Percentiles rank a stretch among this genome's conserved stretches.
Conservation (phyloP, 306 rosid species). For the Pterocarpus santalinus region DNA sequence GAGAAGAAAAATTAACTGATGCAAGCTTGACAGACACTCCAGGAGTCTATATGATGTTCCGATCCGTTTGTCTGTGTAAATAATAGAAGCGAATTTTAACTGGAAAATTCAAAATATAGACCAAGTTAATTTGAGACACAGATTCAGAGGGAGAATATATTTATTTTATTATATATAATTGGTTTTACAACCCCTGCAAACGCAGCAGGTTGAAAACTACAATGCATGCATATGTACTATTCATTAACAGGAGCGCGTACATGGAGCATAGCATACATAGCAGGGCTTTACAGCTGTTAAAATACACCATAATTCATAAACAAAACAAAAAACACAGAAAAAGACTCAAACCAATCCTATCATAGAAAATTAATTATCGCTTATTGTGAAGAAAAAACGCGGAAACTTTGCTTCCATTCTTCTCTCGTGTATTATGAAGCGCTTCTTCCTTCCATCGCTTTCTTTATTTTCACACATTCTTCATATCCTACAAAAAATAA, state of each 20-base stretch:
- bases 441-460: slow-evolving; percentile 52
- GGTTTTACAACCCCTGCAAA: slow-evolving; percentile 52
- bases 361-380: slow-evolving; percentile 35
- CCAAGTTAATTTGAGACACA: not conserved
- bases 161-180: slow-evolving; percentile 45
- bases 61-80: too few species aligned
- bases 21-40: too few species aligned
- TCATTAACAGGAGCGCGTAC: not conserved
- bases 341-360: slow-evolving; percentile 11
- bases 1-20: too few species aligned
- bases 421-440: slow-evolving; percentile 27
- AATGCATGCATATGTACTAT: slow-evolving; percentile 44
- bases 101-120: not conserved
- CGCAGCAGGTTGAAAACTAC: slow-evolving; percentile 52
- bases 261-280: slow-evolving; percentile 27
- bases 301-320: slow-evolving; percentile 21
- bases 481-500: slow-evolving; percentile 50
- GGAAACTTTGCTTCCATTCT: slow-evolving; percentile 62
- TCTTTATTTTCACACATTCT: slow-evolving; percentile 59
- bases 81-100: too few species aligned
- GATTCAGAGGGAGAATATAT: not conserved
- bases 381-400: slow-evolving; percentile 33
- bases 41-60: too few species aligned
- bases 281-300: slow-evolving; percentile 53
- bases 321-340: not conserved